Conservation (phyloP, 352 stramenopile genomes). For the Phytophthora boehmeriae region DNA sequence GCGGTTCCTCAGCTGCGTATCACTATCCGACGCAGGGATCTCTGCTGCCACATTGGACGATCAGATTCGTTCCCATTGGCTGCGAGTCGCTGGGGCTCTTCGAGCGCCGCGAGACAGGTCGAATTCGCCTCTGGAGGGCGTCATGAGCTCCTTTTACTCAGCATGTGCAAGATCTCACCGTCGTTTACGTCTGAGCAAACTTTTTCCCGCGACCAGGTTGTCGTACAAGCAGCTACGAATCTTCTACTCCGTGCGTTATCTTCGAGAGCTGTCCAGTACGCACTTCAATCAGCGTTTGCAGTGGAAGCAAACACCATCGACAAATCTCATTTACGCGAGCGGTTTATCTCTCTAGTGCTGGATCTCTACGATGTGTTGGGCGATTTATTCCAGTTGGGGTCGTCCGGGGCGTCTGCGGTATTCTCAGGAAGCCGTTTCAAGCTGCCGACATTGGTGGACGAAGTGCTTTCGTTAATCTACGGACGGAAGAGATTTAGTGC, state of each 20-base stretch:
- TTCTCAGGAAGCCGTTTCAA: neutral
- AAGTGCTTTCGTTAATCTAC: constrained; percentile 36
- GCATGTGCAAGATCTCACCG: constrained; percentile 1
- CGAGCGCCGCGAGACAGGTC: neutral
- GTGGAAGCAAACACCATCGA: neutral
- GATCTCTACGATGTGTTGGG: constrained; percentile 14
- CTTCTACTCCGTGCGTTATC: constrained; percentile 18
- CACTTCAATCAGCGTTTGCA: constrained; percentile 6
- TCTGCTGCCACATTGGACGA: neutral
- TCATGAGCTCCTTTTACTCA: constrained; percentile 11
- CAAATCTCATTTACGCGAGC: constrained; percentile 2
- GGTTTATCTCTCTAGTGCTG: constrained; percentile 12
- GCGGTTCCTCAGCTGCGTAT: constrained; percentile 14
- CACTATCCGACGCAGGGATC: constrained; percentile 6
- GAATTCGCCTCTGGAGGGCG: neutral
- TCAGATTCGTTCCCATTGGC: constrained; percentile 13
- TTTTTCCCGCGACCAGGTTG: neutral
- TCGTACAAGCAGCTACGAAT: constrained; percentile 4
- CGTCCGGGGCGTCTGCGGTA: neutral
- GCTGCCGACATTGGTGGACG: constrained; percentile 36
- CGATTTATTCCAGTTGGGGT: constrained; percentile 2
- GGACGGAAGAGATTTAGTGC: constrained; percentile 12
- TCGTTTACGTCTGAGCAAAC: neutral
- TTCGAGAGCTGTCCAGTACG: constrained; percentile 6
- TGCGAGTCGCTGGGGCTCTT: constrained; percentile 5